Evolutionary conservation across 371 early-diverging fungal species (phyloP), one percentile per base, ranked within the genome.

Genomic region (Syncephalastrum contaminatum): DNA sequence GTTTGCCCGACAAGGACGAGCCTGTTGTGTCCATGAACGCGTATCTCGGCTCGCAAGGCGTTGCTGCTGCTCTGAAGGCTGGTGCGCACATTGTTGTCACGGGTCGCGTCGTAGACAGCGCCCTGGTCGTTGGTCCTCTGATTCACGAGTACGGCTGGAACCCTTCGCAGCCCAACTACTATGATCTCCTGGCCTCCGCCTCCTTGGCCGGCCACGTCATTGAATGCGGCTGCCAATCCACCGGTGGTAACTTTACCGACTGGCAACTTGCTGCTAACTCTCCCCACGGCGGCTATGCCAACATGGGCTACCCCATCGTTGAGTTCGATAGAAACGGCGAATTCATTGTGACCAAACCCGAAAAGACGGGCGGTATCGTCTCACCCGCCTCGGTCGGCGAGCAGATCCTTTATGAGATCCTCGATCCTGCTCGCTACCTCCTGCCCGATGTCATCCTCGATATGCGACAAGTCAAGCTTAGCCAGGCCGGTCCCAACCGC

Each of bases 231-330:
- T 85, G 86, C 60, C 90, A 89, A 19, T 78, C 86, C 8, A 88
- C 88, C 0, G 90, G 90, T 16, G 90, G 90, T 21, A 89, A 89
- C 55, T 87, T 88, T 54, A 88, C 90, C 1, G 90, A 88, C 53
- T 89, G 88, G 88, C 66, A 71, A n/a, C 64, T 82, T 16, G 75
- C 75, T 15, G 87, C 87, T 14, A 70, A 69, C 53, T 83, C 84
- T 2, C 67, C 75, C 18, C 65, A 80, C 50, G 84, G 85, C 12
- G 88, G 88, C 19, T 88, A 81, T 68, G 67, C 81, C 43, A 85
- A 86, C 68, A 88, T 88, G 83, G 89, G 90, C 6, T 89, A 85
- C 63, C 90, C 87, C 10, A 82, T 88, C 51, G 85, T 85, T 4
- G 88, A 88, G 52, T 85, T 87, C 44, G 59, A 69, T 39, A 25